A percentile compares a stretch with the other conserved stretches of the same genome.
Evolutionary conservation across 257 asterid species (phyloP).

Genomic region (Solanum pimpinellifolium): DNA sequence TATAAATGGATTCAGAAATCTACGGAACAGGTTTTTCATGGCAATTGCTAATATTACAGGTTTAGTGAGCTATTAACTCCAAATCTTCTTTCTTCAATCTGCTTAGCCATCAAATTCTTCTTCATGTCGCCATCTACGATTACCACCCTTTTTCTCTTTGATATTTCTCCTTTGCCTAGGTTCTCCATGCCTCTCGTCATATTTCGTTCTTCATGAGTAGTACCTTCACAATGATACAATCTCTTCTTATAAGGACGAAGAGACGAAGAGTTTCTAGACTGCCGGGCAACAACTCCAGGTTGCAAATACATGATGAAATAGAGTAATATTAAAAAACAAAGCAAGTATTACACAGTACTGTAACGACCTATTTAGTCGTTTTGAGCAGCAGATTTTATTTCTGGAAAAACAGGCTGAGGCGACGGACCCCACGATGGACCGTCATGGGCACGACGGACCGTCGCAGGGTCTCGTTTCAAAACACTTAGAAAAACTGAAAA

Average conservation of each 20-base stretch:
- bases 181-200: constrained; percentile 38
- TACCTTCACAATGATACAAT: constrained; percentile 28
- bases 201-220: constrained; percentile 41
- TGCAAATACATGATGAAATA: constrained; percentile 13
- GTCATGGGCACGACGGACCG: no score
- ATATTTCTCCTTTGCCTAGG: constrained; percentile 38
- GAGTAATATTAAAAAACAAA: neutral
- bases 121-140: no score
- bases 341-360: neutral
- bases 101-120: neutral
- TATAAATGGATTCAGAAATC: neutral
- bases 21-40: no score
- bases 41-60: no score
- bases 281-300: constrained; percentile 32
- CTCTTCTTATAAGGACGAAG: constrained; percentile 75
- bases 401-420: no score
- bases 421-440: no score
- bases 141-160: constrained; percentile 33
- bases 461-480: no score
- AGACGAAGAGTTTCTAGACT: constrained; percentile 15
- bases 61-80: no score
- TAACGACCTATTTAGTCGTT: no score
- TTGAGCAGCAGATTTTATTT: no score
- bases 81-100: neutral
- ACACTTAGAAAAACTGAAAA: no score